Conservation (phyloP, 2,329 filamentous ascomycete species). For the Aspergillus udagawae region DNA sequence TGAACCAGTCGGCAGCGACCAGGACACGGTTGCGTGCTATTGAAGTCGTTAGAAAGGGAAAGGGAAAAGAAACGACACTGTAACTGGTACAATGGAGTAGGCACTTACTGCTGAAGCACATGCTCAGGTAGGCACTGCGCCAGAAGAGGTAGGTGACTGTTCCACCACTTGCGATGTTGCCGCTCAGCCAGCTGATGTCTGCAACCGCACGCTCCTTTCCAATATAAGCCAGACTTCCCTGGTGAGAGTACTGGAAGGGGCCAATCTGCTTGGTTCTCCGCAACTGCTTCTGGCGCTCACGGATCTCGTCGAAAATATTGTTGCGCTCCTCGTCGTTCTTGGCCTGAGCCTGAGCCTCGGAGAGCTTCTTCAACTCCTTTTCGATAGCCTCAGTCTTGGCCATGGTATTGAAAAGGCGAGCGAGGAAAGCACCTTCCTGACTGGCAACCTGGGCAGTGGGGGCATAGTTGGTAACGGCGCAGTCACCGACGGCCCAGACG, state of each 20-base stretch:
- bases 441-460: slow-evolving; percentile 95
- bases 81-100: neutral
- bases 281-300: slow-evolving; percentile 79
- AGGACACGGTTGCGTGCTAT: slow-evolving; percentile 88
- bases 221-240: slow-evolving; percentile 95
- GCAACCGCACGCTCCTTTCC: slow-evolving; percentile 96
- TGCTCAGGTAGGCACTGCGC: slow-evolving; percentile 95
- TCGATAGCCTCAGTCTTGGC: slow-evolving; percentile 87
- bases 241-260: slow-evolving; percentile 97
- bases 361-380: slow-evolving; percentile 66
- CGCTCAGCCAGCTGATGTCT: slow-evolving; percentile 95
- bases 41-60: slow-evolving; percentile 11
- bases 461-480: slow-evolving; percentile 93
- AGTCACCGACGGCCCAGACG: slow-evolving; percentile 97
- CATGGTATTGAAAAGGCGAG: slow-evolving; percentile 97
- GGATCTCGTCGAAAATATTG: slow-evolving; percentile 68
- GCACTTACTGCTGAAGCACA: slow-evolving; percentile 98
- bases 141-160: slow-evolving; percentile 97
- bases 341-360: slow-evolving; percentile 62
- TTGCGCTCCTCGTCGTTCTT: slow-evolving; percentile 58
- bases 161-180: slow-evolving; percentile 90
- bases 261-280: slow-evolving; percentile 90
- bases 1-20: slow-evolving; percentile 91
- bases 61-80: neutral
- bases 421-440: slow-evolving; percentile 93